Percentiles rank a stretch among this genome's conserved stretches.
These are phyloP conservation scores for Moniliophthora roreri DNA, from an alignment of 1,284 basidiomycete species.

Conservation along the genomic window DNA sequence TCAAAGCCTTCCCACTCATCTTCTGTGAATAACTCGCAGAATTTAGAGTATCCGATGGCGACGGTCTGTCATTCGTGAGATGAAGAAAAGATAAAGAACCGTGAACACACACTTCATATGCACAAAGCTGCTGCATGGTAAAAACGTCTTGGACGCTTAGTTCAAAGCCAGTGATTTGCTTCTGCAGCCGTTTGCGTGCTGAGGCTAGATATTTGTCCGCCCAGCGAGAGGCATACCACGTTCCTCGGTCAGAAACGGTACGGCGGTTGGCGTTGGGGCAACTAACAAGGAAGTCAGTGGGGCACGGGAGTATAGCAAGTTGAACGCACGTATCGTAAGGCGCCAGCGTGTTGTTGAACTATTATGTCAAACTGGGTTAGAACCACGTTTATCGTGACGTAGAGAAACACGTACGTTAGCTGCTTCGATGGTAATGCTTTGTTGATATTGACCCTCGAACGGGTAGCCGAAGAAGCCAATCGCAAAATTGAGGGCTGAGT, in stretches of 20 bases:
- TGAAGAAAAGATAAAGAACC: background rate
- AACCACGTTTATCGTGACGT: background rate
- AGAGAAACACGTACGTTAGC: constrained; percentile 43
- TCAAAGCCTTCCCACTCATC: constrained; percentile 91
- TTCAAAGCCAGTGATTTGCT: constrained; percentile 61
- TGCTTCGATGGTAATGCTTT: constrained; percentile 79
- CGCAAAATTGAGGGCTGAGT: constrained; percentile 83
- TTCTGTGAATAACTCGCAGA: constrained; percentile 87
- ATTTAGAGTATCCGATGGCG: constrained; percentile 85
- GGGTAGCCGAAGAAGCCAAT: constrained; percentile 88
- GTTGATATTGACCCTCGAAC: constrained; percentile 73
- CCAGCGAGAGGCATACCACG: constrained; percentile 63
- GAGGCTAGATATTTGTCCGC: constrained; percentile 67
- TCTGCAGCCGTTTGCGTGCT: constrained; percentile 64
- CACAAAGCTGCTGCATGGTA: constrained; percentile 76
- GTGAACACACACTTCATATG: constrained; percentile 68
- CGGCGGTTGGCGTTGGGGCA: constrained; percentile 60
- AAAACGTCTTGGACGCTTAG: constrained; percentile 73
- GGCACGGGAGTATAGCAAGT: background rate
- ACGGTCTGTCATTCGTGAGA: constrained; percentile 61
- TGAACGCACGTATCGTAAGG: constrained; percentile 63
- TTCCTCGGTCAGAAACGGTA: constrained; percentile 55
- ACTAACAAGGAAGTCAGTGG: constrained; percentile 26
- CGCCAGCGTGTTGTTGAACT: constrained; percentile 82
- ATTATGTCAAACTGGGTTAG: constrained; percentile 5